These are phyloP conservation scores for Somion occarium DNA, from an alignment of 1,284 basidiomycete genomes.

Conservation along the genomic window DNA sequence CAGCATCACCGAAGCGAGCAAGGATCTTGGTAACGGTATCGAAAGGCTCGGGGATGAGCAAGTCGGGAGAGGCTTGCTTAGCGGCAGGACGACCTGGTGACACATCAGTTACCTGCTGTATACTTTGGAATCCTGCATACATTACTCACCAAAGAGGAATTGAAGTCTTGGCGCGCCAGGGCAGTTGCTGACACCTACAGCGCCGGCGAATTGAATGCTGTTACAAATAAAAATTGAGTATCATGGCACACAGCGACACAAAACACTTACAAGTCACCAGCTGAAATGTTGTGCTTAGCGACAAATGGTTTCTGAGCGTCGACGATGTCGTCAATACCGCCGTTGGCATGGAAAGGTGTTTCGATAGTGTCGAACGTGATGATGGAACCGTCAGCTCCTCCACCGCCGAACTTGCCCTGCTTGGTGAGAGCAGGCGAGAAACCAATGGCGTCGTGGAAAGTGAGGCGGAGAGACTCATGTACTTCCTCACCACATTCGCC, in stretches of 20 bases:
- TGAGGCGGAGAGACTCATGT: conserved; percentile 17
- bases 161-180: conserved; percentile 24
- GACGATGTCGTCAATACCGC: conserved; percentile 27
- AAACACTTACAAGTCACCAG: conserved; percentile 25
- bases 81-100: conserved; percentile 14
- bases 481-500: conserved; percentile 17
- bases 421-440: conserved; percentile 20
- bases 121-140: no score
- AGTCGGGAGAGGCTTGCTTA: conserved; percentile 21
- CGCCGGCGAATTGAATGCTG: conserved; percentile 28
- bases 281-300: conserved; percentile 22
- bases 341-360: conserved; percentile 22
- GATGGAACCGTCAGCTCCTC: conserved; percentile 27
- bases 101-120: conserved; percentile 11
- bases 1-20: conserved; percentile 22
- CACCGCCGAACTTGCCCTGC: conserved; percentile 20
- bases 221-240: not conserved
- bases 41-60: conserved; percentile 25
- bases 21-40: conserved; percentile 26
- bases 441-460: conserved; percentile 22
- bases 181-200: conserved; percentile 26
- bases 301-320: conserved; percentile 22
- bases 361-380: conserved; percentile 22
- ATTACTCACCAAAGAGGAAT: conserved; percentile 26
- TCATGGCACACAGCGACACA: not conserved